Percentiles rank a stretch among this genome's conserved stretches.
These are phyloP conservation scores for Aspergillus neoniger DNA, from an alignment of 2,329 filamentous ascomycete species.

Conservation along the genomic window DNA sequence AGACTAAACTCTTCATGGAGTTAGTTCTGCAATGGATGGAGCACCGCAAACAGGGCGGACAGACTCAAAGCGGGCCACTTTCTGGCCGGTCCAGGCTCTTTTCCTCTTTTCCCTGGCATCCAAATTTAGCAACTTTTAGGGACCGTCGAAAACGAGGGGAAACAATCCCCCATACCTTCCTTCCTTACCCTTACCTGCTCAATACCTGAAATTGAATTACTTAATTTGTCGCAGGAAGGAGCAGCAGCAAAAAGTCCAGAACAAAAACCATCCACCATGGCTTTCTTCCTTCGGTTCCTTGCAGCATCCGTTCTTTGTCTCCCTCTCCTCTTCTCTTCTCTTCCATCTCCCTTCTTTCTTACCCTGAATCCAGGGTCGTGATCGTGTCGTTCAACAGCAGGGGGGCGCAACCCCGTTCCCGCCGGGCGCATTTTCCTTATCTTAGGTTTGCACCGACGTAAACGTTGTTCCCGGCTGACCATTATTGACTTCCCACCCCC, in stretches of 20 bases:
- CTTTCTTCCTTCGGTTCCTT: background rate
- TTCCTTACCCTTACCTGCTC: background rate
- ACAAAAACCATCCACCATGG: background rate
- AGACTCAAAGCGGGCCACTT: background rate
- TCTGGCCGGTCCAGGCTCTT: conserved; percentile 1
- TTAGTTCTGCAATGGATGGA: background rate
- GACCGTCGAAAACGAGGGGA: no score
- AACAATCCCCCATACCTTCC: background rate
- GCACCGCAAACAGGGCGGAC: background rate
- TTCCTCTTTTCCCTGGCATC: background rate
- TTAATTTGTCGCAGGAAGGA: background rate
- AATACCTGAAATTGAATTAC: background rate
- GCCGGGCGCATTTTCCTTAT: background rate
- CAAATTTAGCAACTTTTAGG: conserved; percentile 1
- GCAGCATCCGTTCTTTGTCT: background rate
- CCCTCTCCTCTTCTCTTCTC: background rate
- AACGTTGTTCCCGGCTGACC: background rate
- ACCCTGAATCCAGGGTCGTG: background rate
- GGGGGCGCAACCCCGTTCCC: background rate
- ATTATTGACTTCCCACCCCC: background rate
- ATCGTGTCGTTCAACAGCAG: background rate
- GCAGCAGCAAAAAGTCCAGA: background rate
- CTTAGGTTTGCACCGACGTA: background rate
- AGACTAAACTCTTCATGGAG: no score
- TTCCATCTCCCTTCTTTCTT: background rate